Evolutionary conservation across 2,329 filamentous ascomycete species (phyloP).

Genomic region (Aspergillus flavus): DNA sequence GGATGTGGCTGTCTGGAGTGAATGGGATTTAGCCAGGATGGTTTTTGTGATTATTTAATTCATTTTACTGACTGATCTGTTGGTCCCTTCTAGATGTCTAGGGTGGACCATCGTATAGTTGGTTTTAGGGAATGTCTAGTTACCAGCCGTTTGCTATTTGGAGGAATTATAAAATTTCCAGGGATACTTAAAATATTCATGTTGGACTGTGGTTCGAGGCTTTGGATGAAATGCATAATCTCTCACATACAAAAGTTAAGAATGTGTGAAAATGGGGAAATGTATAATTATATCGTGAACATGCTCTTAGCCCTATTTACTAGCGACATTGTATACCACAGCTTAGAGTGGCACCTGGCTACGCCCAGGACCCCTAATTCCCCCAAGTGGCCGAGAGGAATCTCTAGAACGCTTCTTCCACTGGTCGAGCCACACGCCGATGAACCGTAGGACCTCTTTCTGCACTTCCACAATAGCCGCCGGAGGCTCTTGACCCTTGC

Average conservation of each 20-base stretch:
- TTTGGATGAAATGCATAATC: background rate
- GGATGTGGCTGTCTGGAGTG: too few relatives aligned
- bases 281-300: too few relatives aligned
- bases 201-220: background rate
- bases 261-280: too few relatives aligned
- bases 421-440: conserved; percentile 68
- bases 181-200: background rate
- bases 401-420: conserved; percentile 41
- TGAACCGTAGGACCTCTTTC: conserved; percentile 60
- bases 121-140: too few relatives aligned
- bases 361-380: background rate
- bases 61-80: too few relatives aligned
- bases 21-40: too few relatives aligned
- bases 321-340: background rate
- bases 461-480: conserved; percentile 59
- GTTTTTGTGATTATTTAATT: too few relatives aligned
- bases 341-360: background rate
- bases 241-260: background rate
- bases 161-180: too few relatives aligned
- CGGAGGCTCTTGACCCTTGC: conserved; percentile 59
- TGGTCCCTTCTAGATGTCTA: too few relatives aligned
- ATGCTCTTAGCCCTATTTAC: too few relatives aligned
- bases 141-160: too few relatives aligned
- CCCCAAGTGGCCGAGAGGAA: background rate
- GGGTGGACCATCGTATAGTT: accelerated